Evolutionary conservation across 768 basidiomycete genomes (phyloP), one percentile per base, ranked within the genome.

Genomic region (Leccinum disarticulatum): DNA sequence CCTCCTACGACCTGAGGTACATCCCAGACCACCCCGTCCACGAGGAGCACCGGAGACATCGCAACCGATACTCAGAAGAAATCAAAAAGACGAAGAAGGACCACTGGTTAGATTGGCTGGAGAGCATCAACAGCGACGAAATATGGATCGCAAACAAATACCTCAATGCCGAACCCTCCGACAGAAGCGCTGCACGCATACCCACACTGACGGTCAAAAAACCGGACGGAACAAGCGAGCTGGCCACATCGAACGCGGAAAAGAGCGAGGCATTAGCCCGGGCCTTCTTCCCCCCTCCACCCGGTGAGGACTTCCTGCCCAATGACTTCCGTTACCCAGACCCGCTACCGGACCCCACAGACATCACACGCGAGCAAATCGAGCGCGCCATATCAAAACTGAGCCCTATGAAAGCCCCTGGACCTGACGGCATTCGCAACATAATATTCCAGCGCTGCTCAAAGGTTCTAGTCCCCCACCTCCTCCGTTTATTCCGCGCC

Each of bases 61-160:
- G 27, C 1, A 60, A 60, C 33, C 11, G 5, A 3, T 63, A 63
- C 17, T 1, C 33, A 0, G 27, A 60, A 11, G 15, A 36, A 2
- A 49, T 63, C 4, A 63, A 63, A 6, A 14, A 31, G 4, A 38
- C 28, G 3, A 63, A 63, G 3, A 58, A 17, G 1, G 47, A 51
- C 0, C 62, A 66, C 43, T 67, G 59, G 61, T 7, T 19, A 0
- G 11, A 65, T 0, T 65, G 61, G 61, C 56, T 67, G 0, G 60
- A 67, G 3, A 41, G 36, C 1, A 30, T 54, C 0, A 38, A 41
- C 6, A 47, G 28, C 0, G 46, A 55, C 0, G 33, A 63, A 1
- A 31, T 67, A 0, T 67, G 30, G 30, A 31, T 31, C 9, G 30
- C 54, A 0, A 63, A 63, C 30, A 55, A 38, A 6, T 67, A 67